Evolutionary conservation across 228 moss, liverwort and hornwort species (phyloP), one percentile per base, ranked within the genome.

Genomic region (Sphagnum magellanicum): DNA sequence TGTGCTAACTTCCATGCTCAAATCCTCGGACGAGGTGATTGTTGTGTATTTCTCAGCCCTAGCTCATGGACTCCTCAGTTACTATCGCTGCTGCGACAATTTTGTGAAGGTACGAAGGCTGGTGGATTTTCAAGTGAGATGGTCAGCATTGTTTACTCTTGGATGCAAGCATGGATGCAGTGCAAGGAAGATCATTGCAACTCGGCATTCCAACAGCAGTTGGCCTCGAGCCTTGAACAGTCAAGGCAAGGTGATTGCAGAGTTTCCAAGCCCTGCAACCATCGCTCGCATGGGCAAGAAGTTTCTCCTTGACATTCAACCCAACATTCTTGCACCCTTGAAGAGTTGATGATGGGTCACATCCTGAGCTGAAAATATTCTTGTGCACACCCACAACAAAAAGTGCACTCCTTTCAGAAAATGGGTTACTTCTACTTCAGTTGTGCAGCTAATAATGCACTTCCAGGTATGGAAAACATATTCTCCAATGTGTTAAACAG

Each of bases 41-140:
- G 73, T 87, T 15, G 80, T 83, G 0, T 87, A 83, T 68, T 87
- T 87, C 15, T 5, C 87, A 15, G 78, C 83, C 14, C 63, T 87
- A 58, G 78, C 72, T 8, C 67, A 67, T 16, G 78, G 71, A 52
- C 76, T 87, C 8, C 58, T 87, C 75, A 78, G 74, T 63, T 83
- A 87, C 76, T 87, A 87, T 74, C 76, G 83, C 7, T 87, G 87
- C 60, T 83, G 87, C n/a, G 87, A 83, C 61, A 87, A 87, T 59
- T 83, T 87, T 59, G 76, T 74, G 76, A 83, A 87, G 78, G 61
- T 87, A 6, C 72, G 87, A 13, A 78, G 87, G 70, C n/a, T 87
- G 62, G 87, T 87, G 6, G 87, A 87, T 68, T 83, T 83, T 50
- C 87, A 87, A 65, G 83, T 87, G 76, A 65, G 87, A 5, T 87